These are phyloP conservation scores for Ceratocystis papillata DNA, from an alignment of 2,329 filamentous ascomycete genomes.

Conservation along the genomic window DNA sequence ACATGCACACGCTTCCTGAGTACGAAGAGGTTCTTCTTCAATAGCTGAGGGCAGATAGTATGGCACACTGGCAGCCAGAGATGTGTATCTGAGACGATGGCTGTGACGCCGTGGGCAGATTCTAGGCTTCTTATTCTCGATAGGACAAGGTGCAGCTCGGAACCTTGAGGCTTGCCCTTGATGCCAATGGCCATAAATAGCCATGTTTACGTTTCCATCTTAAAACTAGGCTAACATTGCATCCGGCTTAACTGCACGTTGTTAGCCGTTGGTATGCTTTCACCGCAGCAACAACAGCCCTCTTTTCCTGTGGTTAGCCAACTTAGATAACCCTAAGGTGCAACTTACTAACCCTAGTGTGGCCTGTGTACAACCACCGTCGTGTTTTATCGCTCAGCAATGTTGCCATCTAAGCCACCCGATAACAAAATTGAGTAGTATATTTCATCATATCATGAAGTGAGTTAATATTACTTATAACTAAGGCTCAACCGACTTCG, in stretches of 20 bases:
- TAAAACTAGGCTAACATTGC: background rate
- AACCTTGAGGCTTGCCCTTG: background rate
- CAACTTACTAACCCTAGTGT: background rate
- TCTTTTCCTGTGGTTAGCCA: background rate
- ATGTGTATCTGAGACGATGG: background rate
- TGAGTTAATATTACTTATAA: background rate
- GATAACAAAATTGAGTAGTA: too few species aligned
- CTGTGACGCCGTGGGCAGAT: background rate
- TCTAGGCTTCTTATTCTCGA: background rate
- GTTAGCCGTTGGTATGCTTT: slow-evolving; percentile 1
- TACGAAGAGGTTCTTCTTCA: background rate
- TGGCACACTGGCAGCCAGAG: background rate
- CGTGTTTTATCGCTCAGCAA: too few species aligned
- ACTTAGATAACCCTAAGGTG: too few species aligned
- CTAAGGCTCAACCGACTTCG: background rate
- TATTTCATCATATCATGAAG: slow-evolving; percentile 1
- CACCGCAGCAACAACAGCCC: slow-evolving; percentile 2
- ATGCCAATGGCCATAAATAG: background rate
- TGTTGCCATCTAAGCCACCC: background rate
- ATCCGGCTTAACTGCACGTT: background rate
- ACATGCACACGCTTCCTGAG: background rate
- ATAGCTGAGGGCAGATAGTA: background rate
- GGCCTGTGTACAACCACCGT: too few species aligned
- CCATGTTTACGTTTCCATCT: background rate
- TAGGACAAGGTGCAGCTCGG: background rate